These are phyloP conservation scores for Colletotrichum euphorbiae DNA, from an alignment of 2,329 filamentous ascomycete genomes.

Conservation along the genomic window DNA sequence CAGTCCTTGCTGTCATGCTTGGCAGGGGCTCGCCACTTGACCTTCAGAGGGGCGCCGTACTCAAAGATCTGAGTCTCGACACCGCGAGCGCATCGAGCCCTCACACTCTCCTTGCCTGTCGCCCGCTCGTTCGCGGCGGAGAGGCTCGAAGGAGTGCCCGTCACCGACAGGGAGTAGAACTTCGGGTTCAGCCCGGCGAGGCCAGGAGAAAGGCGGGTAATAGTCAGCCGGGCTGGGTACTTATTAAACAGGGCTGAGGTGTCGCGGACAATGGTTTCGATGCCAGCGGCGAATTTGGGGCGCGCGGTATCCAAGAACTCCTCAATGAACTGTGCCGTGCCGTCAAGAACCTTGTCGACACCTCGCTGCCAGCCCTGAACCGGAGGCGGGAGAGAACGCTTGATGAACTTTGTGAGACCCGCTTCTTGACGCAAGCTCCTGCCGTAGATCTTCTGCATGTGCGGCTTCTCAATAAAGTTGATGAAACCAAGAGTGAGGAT, in stretches of 20 bases:
- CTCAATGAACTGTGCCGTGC: constrained; percentile 89
- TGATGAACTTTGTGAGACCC: constrained; percentile 91
- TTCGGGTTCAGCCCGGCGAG: constrained; percentile 82
- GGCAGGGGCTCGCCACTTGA: constrained; percentile 89
- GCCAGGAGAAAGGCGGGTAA: constrained; percentile 83
- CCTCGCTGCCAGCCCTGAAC: constrained; percentile 87
- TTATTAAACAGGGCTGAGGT: constrained; percentile 89
- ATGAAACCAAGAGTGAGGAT: constrained; percentile 88
- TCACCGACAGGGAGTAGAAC: constrained; percentile 81
- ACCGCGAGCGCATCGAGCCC: constrained; percentile 74
- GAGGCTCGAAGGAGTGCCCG: constrained; percentile 69
- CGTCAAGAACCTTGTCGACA: constrained; percentile 87
- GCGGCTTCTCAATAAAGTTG: constrained; percentile 91
- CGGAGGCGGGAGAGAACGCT: constrained; percentile 84
- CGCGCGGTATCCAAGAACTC: constrained; percentile 88
- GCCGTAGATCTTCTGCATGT: constrained; percentile 98
- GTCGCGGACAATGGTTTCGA: constrained; percentile 88
- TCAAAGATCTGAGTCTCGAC: constrained; percentile 84
- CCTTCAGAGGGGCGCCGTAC: constrained; percentile 89
- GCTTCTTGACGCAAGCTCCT: constrained; percentile 85
- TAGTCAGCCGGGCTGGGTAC: constrained; percentile 86
- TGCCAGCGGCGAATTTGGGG: constrained; percentile 86
- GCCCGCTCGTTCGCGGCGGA: constrained; percentile 67
- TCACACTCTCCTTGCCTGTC: constrained; percentile 79
- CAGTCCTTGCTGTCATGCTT: constrained; percentile 93